Evolutionary conservation across 1,284 basidiomycete species (phyloP), one percentile per base, ranked within the genome.

Genomic region (Marasmius fiardii): DNA sequence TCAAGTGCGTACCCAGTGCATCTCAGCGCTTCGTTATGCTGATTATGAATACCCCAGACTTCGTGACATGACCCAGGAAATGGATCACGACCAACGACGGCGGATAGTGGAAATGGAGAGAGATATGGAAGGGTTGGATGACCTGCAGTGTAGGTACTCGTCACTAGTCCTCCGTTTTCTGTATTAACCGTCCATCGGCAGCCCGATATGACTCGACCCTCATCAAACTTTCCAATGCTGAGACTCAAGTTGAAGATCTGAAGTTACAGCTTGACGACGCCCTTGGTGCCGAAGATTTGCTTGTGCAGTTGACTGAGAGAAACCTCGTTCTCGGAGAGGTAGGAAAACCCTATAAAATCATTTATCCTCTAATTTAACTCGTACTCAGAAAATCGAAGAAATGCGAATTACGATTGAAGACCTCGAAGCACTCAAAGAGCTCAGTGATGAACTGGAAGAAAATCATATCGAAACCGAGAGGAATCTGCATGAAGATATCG

Each of bases 391-490:
- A 84, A 93, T 98, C 61, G 96, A 98, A 66, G 93, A 97, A 72
- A 95, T 98, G 89, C 83, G 90, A 4, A 88, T 92, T 54, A 92
- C 91, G 0, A 94, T 98, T 52, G 96, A 98, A 67, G 96, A 99
- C 66, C 83, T 98, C 14, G 96, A 99, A 67, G 87, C 95, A 12
- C 82, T 99, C 51, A 93, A 95, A 69, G 95, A 98, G 64, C 86
- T 99, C 54, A 94, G 89, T 60, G 96, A 99, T 63, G 97, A 99
- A 72, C 81, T 99, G 2, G 97, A 99, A 70, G 96, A 99, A 72
- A 94, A 92, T 65, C 96, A 99, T 63, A 70, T 93, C 6, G 96
- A 98, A 71, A 93, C 94, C 0, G 96, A 98, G 73, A 94, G 92
- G 71, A 85, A 90, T 41, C 74, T 99, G 60, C 89, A 95, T 64